These are phyloP conservation scores for Echium plantagineum DNA, from an alignment of 257 asterid genomes.

Conservation along the genomic window DNA sequence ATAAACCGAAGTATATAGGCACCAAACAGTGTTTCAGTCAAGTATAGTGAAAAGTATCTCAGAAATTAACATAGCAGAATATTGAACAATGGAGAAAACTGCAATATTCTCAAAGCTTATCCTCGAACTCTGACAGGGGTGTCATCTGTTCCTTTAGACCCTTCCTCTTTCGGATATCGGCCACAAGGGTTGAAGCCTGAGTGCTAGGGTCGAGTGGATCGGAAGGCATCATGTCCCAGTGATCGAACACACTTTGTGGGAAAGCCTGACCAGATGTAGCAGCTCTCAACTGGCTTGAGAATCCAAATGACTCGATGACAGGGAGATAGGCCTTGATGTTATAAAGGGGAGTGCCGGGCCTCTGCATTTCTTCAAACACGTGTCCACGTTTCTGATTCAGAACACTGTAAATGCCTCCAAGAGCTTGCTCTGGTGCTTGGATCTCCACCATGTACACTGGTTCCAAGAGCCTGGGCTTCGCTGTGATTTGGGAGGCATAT, in stretches of 20 bases:
- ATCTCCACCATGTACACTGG: slow-evolving; percentile 35
- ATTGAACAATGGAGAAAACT: too few relatives aligned
- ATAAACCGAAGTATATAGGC: too few relatives aligned
- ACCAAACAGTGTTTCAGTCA: too few relatives aligned
- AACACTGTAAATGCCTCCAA: slow-evolving; percentile 35
- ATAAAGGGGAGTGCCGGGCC: slow-evolving; percentile 36
- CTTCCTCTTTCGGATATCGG: slow-evolving; percentile 33
- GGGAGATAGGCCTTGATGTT: slow-evolving; percentile 43
- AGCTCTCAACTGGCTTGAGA: slow-evolving; percentile 32
- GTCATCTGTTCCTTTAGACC: slow-evolving; percentile 34
- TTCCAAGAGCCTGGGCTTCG: slow-evolving; percentile 37
- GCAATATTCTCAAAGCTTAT: too few relatives aligned
- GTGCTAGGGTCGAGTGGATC: slow-evolving; percentile 27
- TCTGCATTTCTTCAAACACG: slow-evolving; percentile 38
- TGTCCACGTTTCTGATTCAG: slow-evolving; percentile 42
- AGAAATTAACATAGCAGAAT: too few relatives aligned
- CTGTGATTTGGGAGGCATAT: slow-evolving; percentile 35
- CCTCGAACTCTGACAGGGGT: slow-evolving; percentile 30
- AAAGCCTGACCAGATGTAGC: slow-evolving; percentile 37
- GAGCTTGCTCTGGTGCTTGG: slow-evolving; percentile 35
- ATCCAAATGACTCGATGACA: slow-evolving; percentile 29
- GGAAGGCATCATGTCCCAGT: slow-evolving; percentile 34
- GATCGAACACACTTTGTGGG: slow-evolving; percentile 35
- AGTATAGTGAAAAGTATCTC: too few relatives aligned
- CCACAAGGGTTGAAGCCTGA: slow-evolving; percentile 21